These are phyloP conservation scores for Aureobasidium sp. DNA, from an alignment of 2,329 filamentous ascomycete species.

Conservation along the genomic window DNA sequence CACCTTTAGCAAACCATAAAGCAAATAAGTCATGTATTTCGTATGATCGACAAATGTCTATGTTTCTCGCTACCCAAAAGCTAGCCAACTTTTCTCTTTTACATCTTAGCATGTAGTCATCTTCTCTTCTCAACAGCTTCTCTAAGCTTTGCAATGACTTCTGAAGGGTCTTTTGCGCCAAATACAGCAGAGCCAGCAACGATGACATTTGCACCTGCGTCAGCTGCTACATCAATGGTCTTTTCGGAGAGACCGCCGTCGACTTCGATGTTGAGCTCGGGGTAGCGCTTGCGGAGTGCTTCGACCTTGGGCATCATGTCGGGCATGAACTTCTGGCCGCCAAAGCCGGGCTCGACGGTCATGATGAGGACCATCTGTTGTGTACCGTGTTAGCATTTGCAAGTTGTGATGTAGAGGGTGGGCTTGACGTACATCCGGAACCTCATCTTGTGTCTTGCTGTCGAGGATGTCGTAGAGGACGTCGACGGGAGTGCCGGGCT, in stretches of 20 bases:
- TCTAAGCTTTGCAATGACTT: constrained; percentile 77
- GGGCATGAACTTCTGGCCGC: constrained; percentile 97
- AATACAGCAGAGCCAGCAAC: constrained; percentile 96
- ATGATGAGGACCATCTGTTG: constrained; percentile 92
- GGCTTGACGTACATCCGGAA: constrained; percentile 66
- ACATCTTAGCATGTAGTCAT: constrained; percentile 16
- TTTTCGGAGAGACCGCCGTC: constrained; percentile 83
- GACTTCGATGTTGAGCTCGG: constrained; percentile 92
- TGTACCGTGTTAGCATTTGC: background rate
- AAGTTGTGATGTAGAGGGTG: no score
- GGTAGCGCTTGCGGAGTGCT: constrained; percentile 75
- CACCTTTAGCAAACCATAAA: no score
- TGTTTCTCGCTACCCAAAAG: background rate
- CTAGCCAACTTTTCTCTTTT: background rate
- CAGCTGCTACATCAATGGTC: constrained; percentile 89
- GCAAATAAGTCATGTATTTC: background rate
- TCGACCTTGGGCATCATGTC: constrained; percentile 90
- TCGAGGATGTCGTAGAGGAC: constrained; percentile 89
- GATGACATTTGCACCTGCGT: constrained; percentile 95
- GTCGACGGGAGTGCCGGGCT: constrained; percentile 83
- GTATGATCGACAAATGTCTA: background rate
- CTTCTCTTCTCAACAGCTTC: constrained; percentile 64
- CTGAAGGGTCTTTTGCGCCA: constrained; percentile 76
- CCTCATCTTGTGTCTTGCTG: constrained; percentile 61
- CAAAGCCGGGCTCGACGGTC: constrained; percentile 96